A percentile compares a stretch with the other conserved stretches of the same genome.
Evolutionary conservation across 2,329 filamentous ascomycete genomes (phyloP).

Genomic region (Cladophialophora immunda): DNA sequence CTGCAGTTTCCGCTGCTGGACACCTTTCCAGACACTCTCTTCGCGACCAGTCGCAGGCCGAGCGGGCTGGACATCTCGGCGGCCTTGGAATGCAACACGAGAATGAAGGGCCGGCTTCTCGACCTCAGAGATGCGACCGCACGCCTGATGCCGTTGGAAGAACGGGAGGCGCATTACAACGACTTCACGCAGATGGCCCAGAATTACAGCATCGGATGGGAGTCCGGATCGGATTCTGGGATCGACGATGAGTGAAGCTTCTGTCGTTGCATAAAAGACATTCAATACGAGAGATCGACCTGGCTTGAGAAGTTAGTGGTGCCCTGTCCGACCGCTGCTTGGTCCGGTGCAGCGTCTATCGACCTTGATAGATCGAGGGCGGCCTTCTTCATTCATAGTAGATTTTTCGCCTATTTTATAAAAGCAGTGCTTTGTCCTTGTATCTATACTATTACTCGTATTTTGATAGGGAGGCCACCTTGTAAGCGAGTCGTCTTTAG

Average conservation of each 20-base stretch:
- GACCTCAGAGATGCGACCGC: conserved; percentile 70
- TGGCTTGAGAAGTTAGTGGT: too few relatives aligned
- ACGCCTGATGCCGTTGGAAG: conserved; percentile 73
- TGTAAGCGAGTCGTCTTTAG: too few relatives aligned
- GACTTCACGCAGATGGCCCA: conserved; percentile 83
- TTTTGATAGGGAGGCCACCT: too few relatives aligned
- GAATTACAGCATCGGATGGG: conserved; percentile 70
- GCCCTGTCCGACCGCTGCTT: too few relatives aligned
- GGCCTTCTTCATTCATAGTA: too few relatives aligned
- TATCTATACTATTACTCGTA: too few relatives aligned
- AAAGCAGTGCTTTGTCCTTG: too few relatives aligned
- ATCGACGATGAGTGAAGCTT: conserved; percentile 47
- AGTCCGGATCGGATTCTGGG: conserved; percentile 50
- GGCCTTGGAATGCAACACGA: conserved; percentile 71
- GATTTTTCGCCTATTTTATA: too few relatives aligned
- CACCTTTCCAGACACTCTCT: conserved; percentile 82
- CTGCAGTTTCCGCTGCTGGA: conserved; percentile 75
- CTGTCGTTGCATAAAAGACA: not conserved
- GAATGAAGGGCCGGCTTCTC: conserved; percentile 74
- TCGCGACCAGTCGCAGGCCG: conserved; percentile 56
- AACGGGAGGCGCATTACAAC: conserved; percentile 84
- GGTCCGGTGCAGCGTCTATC: too few relatives aligned
- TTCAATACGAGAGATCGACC: too few relatives aligned
- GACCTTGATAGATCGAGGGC: too few relatives aligned
- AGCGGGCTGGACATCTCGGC: conserved; percentile 49